A percentile compares a stretch with the other conserved stretches of the same genome.
phyloP scores from a whole-genome alignment of 108 stramenopile genomes.

The Schizochytrium sp. region DNA sequence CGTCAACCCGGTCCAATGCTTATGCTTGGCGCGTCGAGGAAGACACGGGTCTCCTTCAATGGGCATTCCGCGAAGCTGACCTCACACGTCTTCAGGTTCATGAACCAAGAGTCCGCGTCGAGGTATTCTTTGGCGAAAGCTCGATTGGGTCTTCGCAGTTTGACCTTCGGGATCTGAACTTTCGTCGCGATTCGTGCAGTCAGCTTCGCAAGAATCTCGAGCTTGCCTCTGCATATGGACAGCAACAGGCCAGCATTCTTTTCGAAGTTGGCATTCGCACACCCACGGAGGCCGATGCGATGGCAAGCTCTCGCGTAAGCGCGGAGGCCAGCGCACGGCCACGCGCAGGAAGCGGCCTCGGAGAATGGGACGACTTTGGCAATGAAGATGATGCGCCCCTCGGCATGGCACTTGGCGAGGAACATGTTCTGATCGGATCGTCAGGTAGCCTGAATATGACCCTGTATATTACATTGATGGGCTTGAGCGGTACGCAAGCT shows the following conservation, averaged over 20 bases:
- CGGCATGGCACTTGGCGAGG: background rate
- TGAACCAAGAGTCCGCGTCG: background rate
- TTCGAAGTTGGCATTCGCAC: background rate
- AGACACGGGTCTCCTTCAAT: background rate
- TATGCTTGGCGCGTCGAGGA: background rate
- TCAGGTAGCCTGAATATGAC: background rate
- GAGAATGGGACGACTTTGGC: no score
- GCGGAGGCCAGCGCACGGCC: no score
- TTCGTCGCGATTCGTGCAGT: background rate
- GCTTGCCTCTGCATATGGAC: background rate
- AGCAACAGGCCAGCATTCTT: background rate
- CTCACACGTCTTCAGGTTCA: background rate
- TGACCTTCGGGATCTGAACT: background rate
- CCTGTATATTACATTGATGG: background rate
- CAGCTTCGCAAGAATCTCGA: background rate
- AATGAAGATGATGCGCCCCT: background rate
- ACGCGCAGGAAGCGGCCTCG: no score
- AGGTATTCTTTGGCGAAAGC: background rate
- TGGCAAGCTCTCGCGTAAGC: no score
- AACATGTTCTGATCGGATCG: background rate
- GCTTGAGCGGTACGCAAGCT: background rate
- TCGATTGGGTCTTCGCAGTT: background rate
- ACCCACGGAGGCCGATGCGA: background rate
- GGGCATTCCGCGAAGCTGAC: background rate
- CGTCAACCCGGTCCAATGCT: background rate